Base-by-base conservation (phyloP, 768 basidiomycete genomes). In the Lactifluus subvellereus region DNA sequence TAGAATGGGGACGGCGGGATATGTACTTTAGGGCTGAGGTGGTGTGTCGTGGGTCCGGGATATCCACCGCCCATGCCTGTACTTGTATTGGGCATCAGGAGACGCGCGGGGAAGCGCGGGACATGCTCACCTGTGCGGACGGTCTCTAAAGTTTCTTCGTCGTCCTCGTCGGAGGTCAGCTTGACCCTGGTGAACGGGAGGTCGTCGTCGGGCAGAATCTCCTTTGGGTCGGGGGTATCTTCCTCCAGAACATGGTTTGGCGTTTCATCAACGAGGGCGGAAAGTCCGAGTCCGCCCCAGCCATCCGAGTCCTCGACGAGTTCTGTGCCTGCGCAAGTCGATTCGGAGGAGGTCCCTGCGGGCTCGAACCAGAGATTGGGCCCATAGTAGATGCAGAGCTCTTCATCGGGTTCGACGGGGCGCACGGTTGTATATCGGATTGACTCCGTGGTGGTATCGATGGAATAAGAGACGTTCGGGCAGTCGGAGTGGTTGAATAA, bases 351-450 rank as follows among this genome's bases (percentile, higher is more conserved):
- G 3, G 52, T 54, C 20, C 71, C 78, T n/a, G 75, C 69, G 9
- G 78, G 78, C n/a, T 79, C 70, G 65, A 86, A 87, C 86, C 85
- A 86, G 5, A 87, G 77, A 22, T 80, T 81, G 62, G 82, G 82
- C 3, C 85, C 88, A 69, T 91, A 89, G 70, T 82, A 89, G 63
- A 93, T 91, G 69, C 85, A 89, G 13, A 92, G 78, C 71, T 94
- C 91, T 68, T 94, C 89, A 33, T 79, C 84, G 1, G 77, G 69
- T 16, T 78, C 63, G 35, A 94, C 74, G 27, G 77, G 70, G 6
- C 83, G 81, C 6, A 75, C 73, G 0, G 89, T 83, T 1, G 76
- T 79, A 68, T 86, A 92, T 60, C 76, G 77, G 65, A 92, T 89
- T 9, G 84, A 82, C 62, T 87, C 82, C 0, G 76, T 80, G 0